Conservation (phyloP, 1,284 basidiomycete species). For the Leucocoprinus gongylophorus region DNA sequence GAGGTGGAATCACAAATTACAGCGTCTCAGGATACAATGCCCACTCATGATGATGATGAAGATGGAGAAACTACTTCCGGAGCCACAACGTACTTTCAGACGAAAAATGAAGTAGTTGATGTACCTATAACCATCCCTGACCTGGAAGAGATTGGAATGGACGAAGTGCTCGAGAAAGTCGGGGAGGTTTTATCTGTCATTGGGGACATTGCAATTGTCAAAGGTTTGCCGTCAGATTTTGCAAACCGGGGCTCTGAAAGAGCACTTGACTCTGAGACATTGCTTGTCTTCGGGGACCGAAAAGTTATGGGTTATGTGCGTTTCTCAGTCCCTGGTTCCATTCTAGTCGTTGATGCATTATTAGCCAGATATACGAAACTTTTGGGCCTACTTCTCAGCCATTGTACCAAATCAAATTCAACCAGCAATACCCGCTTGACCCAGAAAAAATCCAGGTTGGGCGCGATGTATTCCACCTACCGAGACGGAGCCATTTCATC, state of each 20-base stretch:
- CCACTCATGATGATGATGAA: conserved; percentile 23
- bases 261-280: conserved; percentile 77
- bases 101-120: conserved; percentile 59
- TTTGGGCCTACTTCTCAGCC: conserved; percentile 85
- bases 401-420: conserved; percentile 76
- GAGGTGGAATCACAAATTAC: conserved; percentile 11
- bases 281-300: conserved; percentile 79
- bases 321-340: conserved; percentile 16
- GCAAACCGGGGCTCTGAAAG: conserved; percentile 42
- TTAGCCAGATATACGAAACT: conserved; percentile 73
- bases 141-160: conserved; percentile 46
- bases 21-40: conserved; percentile 14
- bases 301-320: conserved; percentile 78
- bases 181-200: conserved; percentile 72
- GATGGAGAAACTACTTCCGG: conserved; percentile 40
- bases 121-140: conserved; percentile 47
- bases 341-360: conserved; percentile 16
- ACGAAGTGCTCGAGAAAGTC: conserved; percentile 60
- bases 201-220: conserved; percentile 63
- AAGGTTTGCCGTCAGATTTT: conserved; percentile 43
- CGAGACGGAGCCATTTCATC: conserved; percentile 70
- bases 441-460: conserved; percentile 44
- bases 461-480: conserved; percentile 71
- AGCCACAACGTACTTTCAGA: conserved; percentile 41
- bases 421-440: conserved; percentile 49